Conservation (phyloP, 805 yeast genomes). For the Wickerhamomyces silvicola region DNA sequence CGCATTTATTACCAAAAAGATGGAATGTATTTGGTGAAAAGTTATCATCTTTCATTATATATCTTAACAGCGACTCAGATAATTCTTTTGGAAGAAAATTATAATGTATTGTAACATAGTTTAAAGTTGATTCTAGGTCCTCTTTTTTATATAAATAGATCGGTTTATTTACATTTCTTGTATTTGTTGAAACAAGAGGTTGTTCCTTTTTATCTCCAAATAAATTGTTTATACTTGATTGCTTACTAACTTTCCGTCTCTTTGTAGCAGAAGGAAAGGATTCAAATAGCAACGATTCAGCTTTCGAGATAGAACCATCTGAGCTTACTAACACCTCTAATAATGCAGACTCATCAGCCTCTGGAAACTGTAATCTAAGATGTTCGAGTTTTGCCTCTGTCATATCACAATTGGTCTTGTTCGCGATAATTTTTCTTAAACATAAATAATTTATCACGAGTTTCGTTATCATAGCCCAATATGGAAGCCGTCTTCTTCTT, state of each 20-base stretch:
- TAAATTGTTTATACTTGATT: slow-evolving; percentile 13
- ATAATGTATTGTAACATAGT: slow-evolving; percentile 43
- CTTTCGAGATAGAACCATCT: slow-evolving; percentile 41
- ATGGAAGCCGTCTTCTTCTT: too few species aligned
- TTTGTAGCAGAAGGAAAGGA: slow-evolving; percentile 12
- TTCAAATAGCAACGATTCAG: slow-evolving; percentile 36
- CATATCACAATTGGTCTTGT: too few species aligned
- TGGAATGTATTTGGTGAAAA: slow-evolving; percentile 45
- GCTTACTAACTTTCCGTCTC: slow-evolving; percentile 7
- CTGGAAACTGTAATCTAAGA: slow-evolving; percentile 35
- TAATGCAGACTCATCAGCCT: slow-evolving; percentile 33
- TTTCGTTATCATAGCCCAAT: neutral
- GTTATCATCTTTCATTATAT: slow-evolving; percentile 35
- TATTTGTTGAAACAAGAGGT: slow-evolving; percentile 9
- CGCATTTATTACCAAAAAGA: slow-evolving; percentile 56
- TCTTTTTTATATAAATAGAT: slow-evolving; percentile 42
- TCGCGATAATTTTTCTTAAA: neutral
- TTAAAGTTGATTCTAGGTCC: slow-evolving; percentile 42
- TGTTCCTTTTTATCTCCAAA: slow-evolving; percentile 12
- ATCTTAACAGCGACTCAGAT: slow-evolving; percentile 38
- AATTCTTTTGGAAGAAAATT: slow-evolving; percentile 46
- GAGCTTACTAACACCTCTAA: slow-evolving; percentile 49
- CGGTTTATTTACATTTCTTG: slow-evolving; percentile 20
- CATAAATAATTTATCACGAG: neutral
- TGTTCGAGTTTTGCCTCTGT: slow-evolving; percentile 34